phyloP scores from a whole-genome alignment of 208 protist species.

The Blechomonas ayalai region DNA sequence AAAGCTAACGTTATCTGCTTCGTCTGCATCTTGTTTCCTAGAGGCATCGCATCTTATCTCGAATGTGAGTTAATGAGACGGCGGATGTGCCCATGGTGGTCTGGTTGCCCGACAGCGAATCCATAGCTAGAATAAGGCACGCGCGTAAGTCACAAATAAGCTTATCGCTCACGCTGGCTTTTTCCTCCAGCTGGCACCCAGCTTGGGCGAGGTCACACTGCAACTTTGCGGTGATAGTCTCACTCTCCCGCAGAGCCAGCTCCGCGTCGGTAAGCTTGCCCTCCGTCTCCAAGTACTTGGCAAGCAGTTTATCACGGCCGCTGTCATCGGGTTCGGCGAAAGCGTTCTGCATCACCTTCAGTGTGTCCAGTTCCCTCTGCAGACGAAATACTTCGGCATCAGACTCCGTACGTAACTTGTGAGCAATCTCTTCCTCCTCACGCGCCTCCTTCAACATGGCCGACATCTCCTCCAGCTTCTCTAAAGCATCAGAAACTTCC shows the following conservation, averaged over 20 bases:
- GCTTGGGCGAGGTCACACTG: too few species aligned
- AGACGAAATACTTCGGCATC: conserved; percentile 69
- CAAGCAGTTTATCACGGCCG: too few species aligned
- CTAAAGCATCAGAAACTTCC: conserved; percentile 66
- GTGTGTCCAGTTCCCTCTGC: conserved; percentile 52
- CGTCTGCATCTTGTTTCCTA: conserved; percentile 7
- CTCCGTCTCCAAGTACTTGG: too few species aligned
- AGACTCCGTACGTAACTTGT: conserved; percentile 39
- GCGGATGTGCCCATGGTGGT: conserved; percentile 23
- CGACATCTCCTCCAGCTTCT: conserved; percentile 68
- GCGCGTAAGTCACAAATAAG: too few species aligned
- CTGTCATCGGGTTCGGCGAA: too few species aligned
- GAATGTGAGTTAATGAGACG: conserved; percentile 17
- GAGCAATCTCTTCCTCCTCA: conserved; percentile 44
- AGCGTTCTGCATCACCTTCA: conserved; percentile 28
- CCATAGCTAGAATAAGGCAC: too few species aligned
- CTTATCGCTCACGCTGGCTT: too few species aligned
- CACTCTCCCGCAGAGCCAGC: too few species aligned
- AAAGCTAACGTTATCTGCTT: too few species aligned
- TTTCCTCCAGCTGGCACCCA: too few species aligned
- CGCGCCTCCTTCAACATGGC: conserved; percentile 70
- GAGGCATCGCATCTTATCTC: conserved; percentile 16
- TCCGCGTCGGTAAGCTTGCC: too few species aligned
- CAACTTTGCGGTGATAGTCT: too few species aligned
- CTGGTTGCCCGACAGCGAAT: conserved; percentile 15